A percentile compares a stretch with the other conserved stretches of the same genome.
These are phyloP conservation scores for Penicillium sp. DNA, from an alignment of 2,329 filamentous ascomycete species.

Conservation along the genomic window DNA sequence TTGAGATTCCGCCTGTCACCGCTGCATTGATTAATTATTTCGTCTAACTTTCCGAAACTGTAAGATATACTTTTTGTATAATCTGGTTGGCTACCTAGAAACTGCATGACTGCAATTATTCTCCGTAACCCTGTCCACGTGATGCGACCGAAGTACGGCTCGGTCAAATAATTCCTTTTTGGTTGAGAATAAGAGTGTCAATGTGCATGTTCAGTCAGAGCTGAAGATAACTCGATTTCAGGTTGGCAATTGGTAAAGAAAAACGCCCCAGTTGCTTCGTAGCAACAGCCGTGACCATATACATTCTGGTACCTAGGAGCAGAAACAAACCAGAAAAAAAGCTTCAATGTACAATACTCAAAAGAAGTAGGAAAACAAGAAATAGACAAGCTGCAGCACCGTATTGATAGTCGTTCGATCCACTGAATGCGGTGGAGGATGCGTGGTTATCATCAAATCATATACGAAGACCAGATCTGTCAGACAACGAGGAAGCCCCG, in stretches of 20 bases:
- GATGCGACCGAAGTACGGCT: background rate
- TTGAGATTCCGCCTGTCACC: background rate
- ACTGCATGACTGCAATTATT: background rate
- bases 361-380: background rate
- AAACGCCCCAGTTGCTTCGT: constrained; percentile 18
- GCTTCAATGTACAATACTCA: constrained; percentile 9
- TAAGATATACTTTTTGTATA: background rate
- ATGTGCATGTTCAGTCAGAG: background rate
- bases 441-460: background rate
- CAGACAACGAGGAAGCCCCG: background rate
- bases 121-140: constrained; percentile 1
- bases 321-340: constrained; percentile 4
- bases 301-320: constrained; percentile 13
- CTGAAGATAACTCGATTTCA: background rate
- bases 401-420: background rate
- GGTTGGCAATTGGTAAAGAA: background rate
- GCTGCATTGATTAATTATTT: background rate
- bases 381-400: background rate
- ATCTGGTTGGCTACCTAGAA: background rate
- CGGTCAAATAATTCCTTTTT: background rate
- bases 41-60: too few species aligned
- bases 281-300: constrained; percentile 15
- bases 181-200: background rate
- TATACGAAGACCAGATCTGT: background rate
- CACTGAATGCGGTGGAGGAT: background rate